Base-by-base conservation (phyloP, 2,329 filamentous ascomycete species). In the Cryphonectria parasitica region DNA sequence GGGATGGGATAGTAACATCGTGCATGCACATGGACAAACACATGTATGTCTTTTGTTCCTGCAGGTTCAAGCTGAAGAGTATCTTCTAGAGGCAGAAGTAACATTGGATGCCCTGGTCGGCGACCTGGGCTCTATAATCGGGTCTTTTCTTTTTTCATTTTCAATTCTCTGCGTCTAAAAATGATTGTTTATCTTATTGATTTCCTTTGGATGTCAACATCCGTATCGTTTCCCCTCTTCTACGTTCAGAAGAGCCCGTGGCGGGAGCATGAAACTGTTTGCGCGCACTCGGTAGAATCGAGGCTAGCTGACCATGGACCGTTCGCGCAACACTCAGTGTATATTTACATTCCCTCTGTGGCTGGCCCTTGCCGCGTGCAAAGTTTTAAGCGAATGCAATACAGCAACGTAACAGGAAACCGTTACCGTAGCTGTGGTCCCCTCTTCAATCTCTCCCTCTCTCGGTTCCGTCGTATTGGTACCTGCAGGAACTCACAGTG, bases 371-470 rank as follows among this genome's bases (percentile, higher is more conserved):
- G 22, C 34, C 10, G 34, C 11, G 34, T 34, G 3, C 31, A 36
- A 8, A 34, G 34, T 34, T 34, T 34, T 39, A 61, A 61, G 58
- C 58, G 58, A 61, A 39, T 61, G 58, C 34, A n/a, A 39, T 61
- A 36, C 31, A 39, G 3, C 31, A 39, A 13, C 17, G 58, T 61
- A 19, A n/a, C 31, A n/a, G 58, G n/a, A n/a, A 58, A 36, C n/a
- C 7, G 31, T 31, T 28, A 31, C 54, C 17, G 28, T 31, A 31
- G 22, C 31, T 22, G 22, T 49, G 45, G 45, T n/a, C 0, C 22
- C 45, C 19, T 19, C 45, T 5, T 19, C 45, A 34, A 34, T 6
- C 22, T 6, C 8, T 49, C 22, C 3, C 17, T 8, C 17, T 13
- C 58, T 61, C 58, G 58, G 58, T 22, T 61, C 58, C 58, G 34